Conservation (phyloP, 768 basidiomycete species). For the Hydnomerulius pinastri region DNA sequence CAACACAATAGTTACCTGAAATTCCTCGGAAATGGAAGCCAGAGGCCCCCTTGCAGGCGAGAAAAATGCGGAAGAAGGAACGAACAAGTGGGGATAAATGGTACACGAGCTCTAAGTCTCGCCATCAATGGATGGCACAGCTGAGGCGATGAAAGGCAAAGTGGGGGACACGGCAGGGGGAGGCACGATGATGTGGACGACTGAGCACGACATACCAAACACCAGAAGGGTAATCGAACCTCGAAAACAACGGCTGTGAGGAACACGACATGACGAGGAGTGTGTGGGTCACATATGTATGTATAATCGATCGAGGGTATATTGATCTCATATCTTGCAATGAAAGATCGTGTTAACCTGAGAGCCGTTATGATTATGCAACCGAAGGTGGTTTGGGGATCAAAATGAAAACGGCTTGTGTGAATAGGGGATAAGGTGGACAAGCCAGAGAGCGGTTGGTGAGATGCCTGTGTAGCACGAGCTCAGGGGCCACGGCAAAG, state of each 20-base stretch:
- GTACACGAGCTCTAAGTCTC: slow-evolving; percentile 5
- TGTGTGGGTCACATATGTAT: neutral
- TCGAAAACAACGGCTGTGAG: slow-evolving; percentile 13
- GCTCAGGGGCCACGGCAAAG: slow-evolving; percentile 8
- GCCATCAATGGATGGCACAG: slow-evolving; percentile 3
- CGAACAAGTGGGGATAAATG: slow-evolving; percentile 1
- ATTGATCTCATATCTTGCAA: slow-evolving; percentile 29
- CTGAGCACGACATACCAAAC: slow-evolving; percentile 1
- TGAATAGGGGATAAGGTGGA: slow-evolving; percentile 26
- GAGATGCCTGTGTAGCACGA: slow-evolving; percentile 1
- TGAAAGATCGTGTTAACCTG: slow-evolving; percentile 19
- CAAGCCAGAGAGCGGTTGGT: neutral
- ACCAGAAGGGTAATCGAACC: slow-evolving; percentile 9
- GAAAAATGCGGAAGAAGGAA: neutral
- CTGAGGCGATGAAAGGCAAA: neutral
- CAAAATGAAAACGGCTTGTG: slow-evolving; percentile 4
- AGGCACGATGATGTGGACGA: slow-evolving; percentile 5
- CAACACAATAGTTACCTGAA: neutral
- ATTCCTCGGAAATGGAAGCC: slow-evolving; percentile 25
- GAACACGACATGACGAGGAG: neutral
- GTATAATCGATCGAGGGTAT: slow-evolving; percentile 26
- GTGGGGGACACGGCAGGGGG: slow-evolving; percentile 1
- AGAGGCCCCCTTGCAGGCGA: neutral
- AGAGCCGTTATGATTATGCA: slow-evolving; percentile 15
- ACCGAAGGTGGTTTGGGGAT: too few species aligned